Percentiles rank a stretch among this genome's conserved stretches.
Evolutionary conservation across 495 filamentous ascomycete genomes (phyloP).

Genomic region (Tuber aestivum): DNA sequence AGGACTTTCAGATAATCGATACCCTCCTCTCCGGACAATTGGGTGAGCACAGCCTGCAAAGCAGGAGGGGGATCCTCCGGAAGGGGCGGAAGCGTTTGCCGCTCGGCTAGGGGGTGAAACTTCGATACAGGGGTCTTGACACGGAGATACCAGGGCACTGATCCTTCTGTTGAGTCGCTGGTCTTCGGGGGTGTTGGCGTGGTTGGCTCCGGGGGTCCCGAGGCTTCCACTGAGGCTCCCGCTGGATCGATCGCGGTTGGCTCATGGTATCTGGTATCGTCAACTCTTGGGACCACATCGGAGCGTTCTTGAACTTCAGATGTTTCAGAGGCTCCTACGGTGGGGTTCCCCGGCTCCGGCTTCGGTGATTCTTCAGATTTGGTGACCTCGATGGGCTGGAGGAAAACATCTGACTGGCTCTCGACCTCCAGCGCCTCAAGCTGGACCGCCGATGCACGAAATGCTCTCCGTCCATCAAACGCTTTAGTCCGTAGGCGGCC

Average conservation of each 20-base stretch:
- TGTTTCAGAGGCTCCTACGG: too few species aligned
- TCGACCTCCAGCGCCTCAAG: background rate
- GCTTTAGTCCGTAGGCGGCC: background rate
- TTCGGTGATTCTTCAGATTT: too few species aligned
- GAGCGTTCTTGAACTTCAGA: too few species aligned
- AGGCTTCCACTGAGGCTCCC: background rate
- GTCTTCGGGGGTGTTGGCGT: background rate
- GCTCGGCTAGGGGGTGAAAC: slow-evolving; percentile 50
- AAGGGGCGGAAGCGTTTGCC: slow-evolving; percentile 65
- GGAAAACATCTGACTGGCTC: background rate
- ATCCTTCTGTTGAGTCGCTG: background rate
- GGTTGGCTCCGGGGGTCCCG: background rate
- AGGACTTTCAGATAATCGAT: slow-evolving; percentile 69
- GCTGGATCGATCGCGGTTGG: background rate
- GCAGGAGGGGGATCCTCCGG: slow-evolving; percentile 68
- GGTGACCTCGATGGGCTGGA: too few species aligned
- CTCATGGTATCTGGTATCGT: background rate
- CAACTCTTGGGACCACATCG: background rate
- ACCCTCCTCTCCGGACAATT: slow-evolving; percentile 72
- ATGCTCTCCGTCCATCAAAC: background rate
- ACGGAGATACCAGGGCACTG: slow-evolving; percentile 84
- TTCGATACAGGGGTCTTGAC: slow-evolving; percentile 51
- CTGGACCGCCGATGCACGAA: background rate
- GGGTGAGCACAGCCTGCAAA: slow-evolving; percentile 65
- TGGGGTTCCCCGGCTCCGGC: too few species aligned